Conservation (phyloP, 1,139 yeast genomes). For the Maudiozyma humilis region DNA sequence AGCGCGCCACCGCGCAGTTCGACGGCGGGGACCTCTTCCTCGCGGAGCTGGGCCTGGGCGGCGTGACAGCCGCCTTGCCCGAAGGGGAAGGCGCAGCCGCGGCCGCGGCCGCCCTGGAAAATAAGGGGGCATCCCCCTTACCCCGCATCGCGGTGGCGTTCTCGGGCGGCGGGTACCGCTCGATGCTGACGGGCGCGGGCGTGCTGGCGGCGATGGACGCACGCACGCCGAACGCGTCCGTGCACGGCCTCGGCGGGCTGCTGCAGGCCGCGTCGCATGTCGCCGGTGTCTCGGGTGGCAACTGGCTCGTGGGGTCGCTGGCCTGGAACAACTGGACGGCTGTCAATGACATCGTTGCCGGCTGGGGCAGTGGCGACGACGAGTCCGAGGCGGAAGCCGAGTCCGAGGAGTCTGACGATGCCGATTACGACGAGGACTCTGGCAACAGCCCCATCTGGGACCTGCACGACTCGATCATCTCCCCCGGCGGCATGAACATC, state of each 20-base stretch:
- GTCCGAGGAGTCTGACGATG: conserved; percentile 19
- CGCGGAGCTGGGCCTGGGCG: too few relatives aligned
- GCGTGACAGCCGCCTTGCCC: too few relatives aligned
- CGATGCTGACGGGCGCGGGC: conserved; percentile 89
- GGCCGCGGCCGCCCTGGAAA: conserved; percentile 8
- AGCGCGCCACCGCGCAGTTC: conserved; percentile 36
- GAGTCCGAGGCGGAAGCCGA: too few relatives aligned
- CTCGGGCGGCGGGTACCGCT: conserved; percentile 90
- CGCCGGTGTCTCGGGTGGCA: conserved; percentile 42
- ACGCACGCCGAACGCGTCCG: conserved; percentile 53
- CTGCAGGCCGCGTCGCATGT: conserved; percentile 66
- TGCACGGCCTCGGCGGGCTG: conserved; percentile 64
- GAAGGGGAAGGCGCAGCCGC: conserved; percentile 14
- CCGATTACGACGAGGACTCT: conserved; percentile 28
- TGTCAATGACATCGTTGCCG: conserved; percentile 45
- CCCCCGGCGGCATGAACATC: conserved; percentile 65
- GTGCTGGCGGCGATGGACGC: conserved; percentile 73
- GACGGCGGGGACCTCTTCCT: conserved; percentile 37
- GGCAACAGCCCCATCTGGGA: conserved; percentile 50
- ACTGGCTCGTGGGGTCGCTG: conserved; percentile 50
- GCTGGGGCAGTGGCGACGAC: conserved; percentile 30
- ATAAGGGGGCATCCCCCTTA: conserved; percentile 18
- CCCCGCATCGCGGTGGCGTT: conserved; percentile 59
- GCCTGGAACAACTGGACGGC: conserved; percentile 75
- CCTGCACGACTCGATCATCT: conserved; percentile 47